A percentile compares a stretch with the other conserved stretches of the same genome.
Evolutionary conservation across 2,329 filamentous ascomycete species (phyloP).

Genomic region (Sphaceloma murrayae): DNA sequence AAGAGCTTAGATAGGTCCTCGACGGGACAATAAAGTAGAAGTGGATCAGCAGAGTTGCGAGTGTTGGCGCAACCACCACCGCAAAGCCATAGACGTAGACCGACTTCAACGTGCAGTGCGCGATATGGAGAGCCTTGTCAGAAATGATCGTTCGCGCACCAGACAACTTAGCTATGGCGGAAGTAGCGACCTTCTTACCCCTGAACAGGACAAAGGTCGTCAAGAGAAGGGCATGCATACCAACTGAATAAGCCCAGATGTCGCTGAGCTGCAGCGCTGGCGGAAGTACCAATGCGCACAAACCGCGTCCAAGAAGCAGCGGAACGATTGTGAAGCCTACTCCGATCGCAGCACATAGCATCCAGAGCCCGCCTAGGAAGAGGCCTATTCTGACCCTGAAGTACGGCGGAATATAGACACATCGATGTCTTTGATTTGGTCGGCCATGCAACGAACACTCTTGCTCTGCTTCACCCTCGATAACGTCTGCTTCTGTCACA

Average conservation of each 20-base stretch:
- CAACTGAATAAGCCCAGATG: slow-evolving; percentile 90
- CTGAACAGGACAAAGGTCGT: slow-evolving; percentile 46
- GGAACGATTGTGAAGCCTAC: slow-evolving; percentile 79
- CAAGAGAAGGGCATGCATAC: slow-evolving; percentile 69
- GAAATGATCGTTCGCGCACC: slow-evolving; percentile 22
- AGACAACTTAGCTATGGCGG: slow-evolving; percentile 16
- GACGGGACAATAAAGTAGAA: slow-evolving; percentile 81
- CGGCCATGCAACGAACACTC: slow-evolving; percentile 23
- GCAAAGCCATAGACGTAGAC: slow-evolving; percentile 68
- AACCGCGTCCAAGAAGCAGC: slow-evolving; percentile 68
- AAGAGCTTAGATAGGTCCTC: slow-evolving; percentile 57
- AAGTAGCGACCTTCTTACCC: slow-evolving; percentile 19
- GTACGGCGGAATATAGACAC: slow-evolving; percentile 66
- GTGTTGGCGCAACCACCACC: slow-evolving; percentile 66
- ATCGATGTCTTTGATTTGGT: slow-evolving; percentile 40
- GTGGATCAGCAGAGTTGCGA: slow-evolving; percentile 72
- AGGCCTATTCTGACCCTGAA: slow-evolving; percentile 71
- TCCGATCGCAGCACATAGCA: slow-evolving; percentile 82
- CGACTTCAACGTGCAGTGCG: slow-evolving; percentile 41
- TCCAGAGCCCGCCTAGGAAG: slow-evolving; percentile 86
- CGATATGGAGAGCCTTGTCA: slow-evolving; percentile 20
- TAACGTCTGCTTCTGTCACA: slow-evolving; percentile 54
- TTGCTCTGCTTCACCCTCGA: slow-evolving; percentile 21
- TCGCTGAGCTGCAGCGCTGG: slow-evolving; percentile 72
- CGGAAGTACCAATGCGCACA: slow-evolving; percentile 67